A percentile compares a stretch with the other conserved stretches of the same genome.
Evolutionary conservation across 192 early-diverging fungal genomes (phyloP).

Genomic region (Coemansia brasiliensis): DNA sequence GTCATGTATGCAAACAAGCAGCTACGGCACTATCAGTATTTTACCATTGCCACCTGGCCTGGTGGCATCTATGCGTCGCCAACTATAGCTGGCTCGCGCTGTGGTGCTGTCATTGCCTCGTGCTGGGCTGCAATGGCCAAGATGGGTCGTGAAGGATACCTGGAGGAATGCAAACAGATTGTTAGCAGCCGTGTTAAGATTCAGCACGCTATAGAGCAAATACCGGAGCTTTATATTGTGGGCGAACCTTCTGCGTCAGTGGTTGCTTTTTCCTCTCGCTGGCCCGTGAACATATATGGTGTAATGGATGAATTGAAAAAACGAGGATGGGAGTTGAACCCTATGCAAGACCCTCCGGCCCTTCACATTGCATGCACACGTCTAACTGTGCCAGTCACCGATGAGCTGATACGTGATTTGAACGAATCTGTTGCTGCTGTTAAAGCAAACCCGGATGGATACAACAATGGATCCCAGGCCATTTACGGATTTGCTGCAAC

Average conservation of each 20-base stretch:
- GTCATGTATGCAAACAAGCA: slow-evolving; percentile 84
- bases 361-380: slow-evolving; percentile 91
- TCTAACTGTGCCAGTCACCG: slow-evolving; percentile 67
- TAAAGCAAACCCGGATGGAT: slow-evolving; percentile 65
- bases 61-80: slow-evolving; percentile 97
- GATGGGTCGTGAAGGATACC: slow-evolving; percentile 85
- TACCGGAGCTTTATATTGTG: slow-evolving; percentile 74
- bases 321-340: slow-evolving; percentile 84
- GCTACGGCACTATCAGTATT: slow-evolving; percentile 90
- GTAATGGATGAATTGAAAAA: slow-evolving; percentile 79
- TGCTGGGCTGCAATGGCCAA: slow-evolving; percentile 94
- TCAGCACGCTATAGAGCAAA: slow-evolving; percentile 58
- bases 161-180: slow-evolving; percentile 78
- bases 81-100: slow-evolving; percentile 84
- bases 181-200: slow-evolving; percentile 71
- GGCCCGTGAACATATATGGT: slow-evolving; percentile 77
- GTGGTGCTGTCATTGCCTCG: slow-evolving; percentile 89
- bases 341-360: slow-evolving; percentile 84
- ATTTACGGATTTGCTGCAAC: slow-evolving; percentile 92
- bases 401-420: slow-evolving; percentile 78
- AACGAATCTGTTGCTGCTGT: slow-evolving; percentile 69
- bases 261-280: slow-evolving; percentile 76
- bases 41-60: slow-evolving; percentile 86
- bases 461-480: slow-evolving; percentile 76
- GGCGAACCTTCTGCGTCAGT: slow-evolving; percentile 82